These are phyloP conservation scores for Hygrophorus pudorinus DNA, from an alignment of 768 basidiomycete species.

Conservation along the genomic window DNA sequence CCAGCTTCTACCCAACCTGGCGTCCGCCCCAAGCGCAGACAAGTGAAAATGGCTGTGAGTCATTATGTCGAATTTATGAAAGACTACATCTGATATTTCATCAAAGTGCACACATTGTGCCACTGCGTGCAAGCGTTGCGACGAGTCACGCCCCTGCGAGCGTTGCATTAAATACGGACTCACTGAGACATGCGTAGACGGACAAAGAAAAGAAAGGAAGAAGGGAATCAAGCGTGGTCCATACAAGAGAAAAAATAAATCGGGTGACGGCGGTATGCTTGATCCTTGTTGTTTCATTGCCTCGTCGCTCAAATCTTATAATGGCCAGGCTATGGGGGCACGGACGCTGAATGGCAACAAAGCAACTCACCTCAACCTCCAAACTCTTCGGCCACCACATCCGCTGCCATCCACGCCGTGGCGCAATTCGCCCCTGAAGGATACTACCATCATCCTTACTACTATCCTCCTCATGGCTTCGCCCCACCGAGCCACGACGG, in stretches of 20 bases:
- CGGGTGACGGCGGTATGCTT: not conserved
- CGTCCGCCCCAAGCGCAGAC: slow-evolving; percentile 60
- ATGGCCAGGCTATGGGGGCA: not conserved
- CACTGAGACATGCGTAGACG: slow-evolving; percentile 70
- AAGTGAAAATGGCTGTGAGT: slow-evolving; percentile 77
- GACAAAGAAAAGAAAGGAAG: slow-evolving; percentile 87
- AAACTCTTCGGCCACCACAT: slow-evolving; percentile 15
- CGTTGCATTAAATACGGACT: slow-evolving; percentile 87
- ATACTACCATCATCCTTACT: slow-evolving; percentile 28
- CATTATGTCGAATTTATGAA: not conserved
- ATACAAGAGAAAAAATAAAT: slow-evolving; percentile 56
- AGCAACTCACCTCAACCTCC: slow-evolving; percentile 8
- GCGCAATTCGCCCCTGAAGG: slow-evolving; percentile 27
- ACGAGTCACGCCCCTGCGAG: slow-evolving; percentile 81
- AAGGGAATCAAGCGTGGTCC: slow-evolving; percentile 84
- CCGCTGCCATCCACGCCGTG: slow-evolving; percentile 23
- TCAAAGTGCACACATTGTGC: slow-evolving; percentile 75
- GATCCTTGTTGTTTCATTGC: not conserved
- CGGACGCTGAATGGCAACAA: slow-evolving; percentile 2
- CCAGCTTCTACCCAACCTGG: slow-evolving; percentile 18
- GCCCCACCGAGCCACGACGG: slow-evolving; percentile 25
- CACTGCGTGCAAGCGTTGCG: slow-evolving; percentile 81
- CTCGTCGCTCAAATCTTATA: not conserved
- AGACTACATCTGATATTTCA: not conserved
- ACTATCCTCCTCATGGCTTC: slow-evolving; percentile 28